A percentile compares a stretch with the other conserved stretches of the same genome.
Evolutionary conservation across 768 basidiomycete genomes (phyloP).

Genomic region (Boletus bicolor): DNA sequence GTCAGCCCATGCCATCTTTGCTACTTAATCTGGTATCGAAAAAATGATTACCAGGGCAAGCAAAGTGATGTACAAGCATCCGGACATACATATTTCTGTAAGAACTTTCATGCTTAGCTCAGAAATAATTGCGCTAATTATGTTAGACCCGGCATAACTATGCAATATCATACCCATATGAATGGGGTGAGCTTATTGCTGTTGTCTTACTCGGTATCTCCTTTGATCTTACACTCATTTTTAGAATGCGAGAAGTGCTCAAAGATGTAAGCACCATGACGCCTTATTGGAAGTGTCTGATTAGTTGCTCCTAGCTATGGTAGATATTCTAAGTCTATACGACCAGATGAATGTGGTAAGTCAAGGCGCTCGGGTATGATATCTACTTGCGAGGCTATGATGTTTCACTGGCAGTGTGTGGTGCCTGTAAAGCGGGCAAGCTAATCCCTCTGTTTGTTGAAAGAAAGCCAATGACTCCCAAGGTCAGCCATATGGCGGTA

Average conservation of each 20-base stretch:
- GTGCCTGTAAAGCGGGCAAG: slow-evolving; percentile 57
- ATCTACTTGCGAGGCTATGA: background rate
- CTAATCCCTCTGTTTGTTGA: slow-evolving; percentile 56
- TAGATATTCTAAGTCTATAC: slow-evolving; percentile 70
- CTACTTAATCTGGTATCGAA: background rate
- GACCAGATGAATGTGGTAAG: slow-evolving; percentile 60
- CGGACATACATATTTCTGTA: slow-evolving; percentile 73
- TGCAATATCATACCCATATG: slow-evolving; percentile 67
- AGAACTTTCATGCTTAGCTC: slow-evolving; percentile 13
- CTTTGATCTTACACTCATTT: slow-evolving; percentile 5
- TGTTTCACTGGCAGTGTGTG: slow-evolving; percentile 49
- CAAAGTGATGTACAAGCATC: slow-evolving; percentile 63
- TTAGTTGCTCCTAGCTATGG: slow-evolving; percentile 51
- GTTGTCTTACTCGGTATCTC: background rate
- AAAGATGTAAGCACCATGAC: slow-evolving; percentile 47
- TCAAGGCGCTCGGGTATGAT: slow-evolving; percentile 4
- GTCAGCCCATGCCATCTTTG: slow-evolving; percentile 36
- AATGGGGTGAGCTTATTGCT: slow-evolving; percentile 56
- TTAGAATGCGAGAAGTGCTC: slow-evolving; percentile 62
- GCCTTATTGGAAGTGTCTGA: slow-evolving; percentile 3
- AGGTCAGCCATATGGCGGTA: slow-evolving; percentile 44
- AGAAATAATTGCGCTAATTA: background rate
- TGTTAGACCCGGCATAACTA: slow-evolving; percentile 68
- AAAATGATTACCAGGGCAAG: slow-evolving; percentile 44
- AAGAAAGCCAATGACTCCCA: slow-evolving; percentile 33